A percentile compares a stretch with the other conserved stretches of the same genome.
These are phyloP conservation scores for Rickenella mellea DNA, from an alignment of 768 basidiomycete species.

Conservation along the genomic window DNA sequence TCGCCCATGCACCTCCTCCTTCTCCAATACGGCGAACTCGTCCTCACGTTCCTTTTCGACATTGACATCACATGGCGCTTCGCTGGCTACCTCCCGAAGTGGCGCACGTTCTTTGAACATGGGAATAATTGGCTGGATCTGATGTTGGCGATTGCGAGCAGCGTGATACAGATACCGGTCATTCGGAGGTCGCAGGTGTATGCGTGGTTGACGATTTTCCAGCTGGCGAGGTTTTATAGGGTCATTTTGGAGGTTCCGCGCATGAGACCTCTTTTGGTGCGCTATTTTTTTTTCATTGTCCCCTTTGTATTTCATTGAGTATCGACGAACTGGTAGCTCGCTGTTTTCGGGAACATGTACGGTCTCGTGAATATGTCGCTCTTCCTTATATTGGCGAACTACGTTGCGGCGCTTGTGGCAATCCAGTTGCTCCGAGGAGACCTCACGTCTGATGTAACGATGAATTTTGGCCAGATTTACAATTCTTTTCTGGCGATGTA, in stretches of 20 bases:
- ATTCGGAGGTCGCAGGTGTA: slow-evolving; percentile 59
- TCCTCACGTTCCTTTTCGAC: slow-evolving; percentile 77
- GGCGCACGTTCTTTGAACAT: slow-evolving; percentile 64
- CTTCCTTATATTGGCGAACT: slow-evolving; percentile 83
- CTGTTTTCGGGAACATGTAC: slow-evolving; percentile 87
- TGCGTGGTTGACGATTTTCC: slow-evolving; percentile 86
- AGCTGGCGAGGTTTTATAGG: slow-evolving; percentile 80
- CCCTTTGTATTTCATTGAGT: slow-evolving; percentile 1
- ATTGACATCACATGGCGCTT: slow-evolving; percentile 78
- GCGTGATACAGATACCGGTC: slow-evolving; percentile 75
- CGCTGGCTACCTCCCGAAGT: slow-evolving; percentile 64
- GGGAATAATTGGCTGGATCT: slow-evolving; percentile 66
- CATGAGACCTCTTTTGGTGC: slow-evolving; percentile 81
- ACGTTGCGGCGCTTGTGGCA: slow-evolving; percentile 72
- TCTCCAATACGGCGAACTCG: slow-evolving; percentile 60
- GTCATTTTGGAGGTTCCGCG: slow-evolving; percentile 85
- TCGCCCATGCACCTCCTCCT: slow-evolving; percentile 33
- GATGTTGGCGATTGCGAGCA: slow-evolving; percentile 63
- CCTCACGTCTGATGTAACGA: slow-evolving; percentile 35
- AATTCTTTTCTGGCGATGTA: slow-evolving; percentile 83
- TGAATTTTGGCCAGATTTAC: slow-evolving; percentile 78
- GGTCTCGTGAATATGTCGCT: slow-evolving; percentile 87
- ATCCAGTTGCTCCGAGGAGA: slow-evolving; percentile 86
- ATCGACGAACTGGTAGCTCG: slow-evolving; percentile 39
- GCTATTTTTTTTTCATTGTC: slow-evolving; percentile 15